Evolutionary conservation across 305 asterid species (phyloP), one percentile per base, ranked within the genome.

Genomic region (Fraxinus baroniana): DNA sequence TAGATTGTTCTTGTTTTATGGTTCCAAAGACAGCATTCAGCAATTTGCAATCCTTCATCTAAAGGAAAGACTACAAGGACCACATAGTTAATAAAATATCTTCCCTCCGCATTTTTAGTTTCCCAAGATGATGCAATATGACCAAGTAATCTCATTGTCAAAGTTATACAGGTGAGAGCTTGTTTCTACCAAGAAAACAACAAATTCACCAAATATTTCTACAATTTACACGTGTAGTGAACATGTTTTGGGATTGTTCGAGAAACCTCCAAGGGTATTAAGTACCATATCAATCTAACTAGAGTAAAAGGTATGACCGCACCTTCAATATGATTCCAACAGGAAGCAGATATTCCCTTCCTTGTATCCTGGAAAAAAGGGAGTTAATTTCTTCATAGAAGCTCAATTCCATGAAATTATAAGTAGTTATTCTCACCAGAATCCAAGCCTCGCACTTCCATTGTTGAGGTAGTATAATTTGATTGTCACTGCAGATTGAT

Each of bases 361-460:
- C 99, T 89, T 88, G 95, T 87, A 96, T 84, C 99, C 98, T 96
- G 88, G 79, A 87, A 86, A 70, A 52, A 76, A 76, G 74, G 9
- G 74, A 81, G 86, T 83, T 81, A 83, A 83, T 70, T 80, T 70
- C 49, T 62, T 60, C 41, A 39, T 78, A 36, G 41, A 57, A 22
- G 82, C 71, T 15, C 62, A 44, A 70, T 52, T 78, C 44, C 30
- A 74, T 24, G 24, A 78, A 6, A 70, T 28, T 36, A 24, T 77
- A 64, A 77, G 33, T 20, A 60, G 74, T n/a, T 76, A 79, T 84
- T 79, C 95, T 91, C 88, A 96, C 99, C 99, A 94, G 89, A 96
- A 94, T 62, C 98, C 99, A 87, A 96, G 97, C 84, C 99, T 91
- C 79, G 99, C 99, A 87, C 99, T 96, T 90, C 99, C 99, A 74